phyloP scores from a whole-genome alignment of 139 green algal genomes.

The Pycnococcus provasolii region DNA sequence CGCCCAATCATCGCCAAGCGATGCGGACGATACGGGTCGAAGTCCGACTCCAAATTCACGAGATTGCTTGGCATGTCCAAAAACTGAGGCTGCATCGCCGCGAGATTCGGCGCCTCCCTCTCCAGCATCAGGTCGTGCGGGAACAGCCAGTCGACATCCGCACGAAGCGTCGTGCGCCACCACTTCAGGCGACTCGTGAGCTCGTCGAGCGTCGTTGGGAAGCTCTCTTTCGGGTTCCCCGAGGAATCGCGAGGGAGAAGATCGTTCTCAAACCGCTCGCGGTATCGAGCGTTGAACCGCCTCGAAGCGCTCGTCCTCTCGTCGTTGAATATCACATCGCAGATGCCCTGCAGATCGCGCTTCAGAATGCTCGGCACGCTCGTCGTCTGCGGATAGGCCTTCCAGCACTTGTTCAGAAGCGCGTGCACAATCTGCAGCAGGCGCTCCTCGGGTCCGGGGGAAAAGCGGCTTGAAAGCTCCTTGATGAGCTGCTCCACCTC shows the following conservation, averaged over 20 bases:
- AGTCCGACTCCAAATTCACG: no score
- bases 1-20: no score
- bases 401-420: slow-evolving; percentile 85
- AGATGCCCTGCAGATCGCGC: slow-evolving; percentile 73
- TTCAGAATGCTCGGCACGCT: slow-evolving; percentile 58
- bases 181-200: slow-evolving; percentile 73
- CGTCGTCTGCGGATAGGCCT: slow-evolving; percentile 40
- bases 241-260: no score
- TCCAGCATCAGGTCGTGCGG: slow-evolving; percentile 62
- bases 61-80: no score
- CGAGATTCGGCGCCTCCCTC: slow-evolving; percentile 56
- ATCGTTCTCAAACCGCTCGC: no score
- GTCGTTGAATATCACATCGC: slow-evolving; percentile 20
- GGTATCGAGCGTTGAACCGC: no score
- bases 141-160: slow-evolving; percentile 65
- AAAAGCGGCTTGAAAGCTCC: slow-evolving; percentile 66
- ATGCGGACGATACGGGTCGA: no score
- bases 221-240: slow-evolving; percentile 27
- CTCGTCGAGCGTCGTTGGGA: slow-evolving; percentile 70
- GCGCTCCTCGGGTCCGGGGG: slow-evolving; percentile 74
- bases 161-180: slow-evolving; percentile 59
- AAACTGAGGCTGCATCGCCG: slow-evolving; percentile 41
- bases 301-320: neutral
- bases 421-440: slow-evolving; percentile 84
- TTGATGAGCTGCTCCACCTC: slow-evolving; percentile 42